A percentile compares a stretch with the other conserved stretches of the same genome.
These are phyloP conservation scores for Phialemonium atrogriseum DNA, from an alignment of 2,329 filamentous ascomycete species.

Conservation along the genomic window DNA sequence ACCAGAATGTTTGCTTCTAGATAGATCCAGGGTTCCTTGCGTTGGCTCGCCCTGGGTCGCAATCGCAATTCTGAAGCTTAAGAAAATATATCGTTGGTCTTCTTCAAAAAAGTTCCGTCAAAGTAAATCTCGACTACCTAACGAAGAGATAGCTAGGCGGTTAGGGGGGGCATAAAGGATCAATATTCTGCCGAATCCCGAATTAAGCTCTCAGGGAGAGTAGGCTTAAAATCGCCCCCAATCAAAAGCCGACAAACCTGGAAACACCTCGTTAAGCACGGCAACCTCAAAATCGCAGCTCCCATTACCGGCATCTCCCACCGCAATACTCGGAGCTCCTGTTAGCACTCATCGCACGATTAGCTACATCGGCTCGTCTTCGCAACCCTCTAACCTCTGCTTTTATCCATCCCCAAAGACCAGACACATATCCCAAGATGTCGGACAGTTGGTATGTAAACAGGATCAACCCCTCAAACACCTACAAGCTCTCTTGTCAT, in stretches of 20 bases:
- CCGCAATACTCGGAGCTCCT: conserved; percentile 2
- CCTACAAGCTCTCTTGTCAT: conserved; percentile 4
- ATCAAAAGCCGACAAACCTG: conserved; percentile 20
- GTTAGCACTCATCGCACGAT: not conserved
- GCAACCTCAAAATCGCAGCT: conserved; percentile 3
- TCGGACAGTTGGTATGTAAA: conserved; percentile 18
- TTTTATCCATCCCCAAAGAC: conserved; percentile 4
- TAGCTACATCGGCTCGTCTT: not conserved
- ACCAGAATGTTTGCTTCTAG: too few species aligned
- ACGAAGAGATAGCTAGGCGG: conserved; percentile 7
- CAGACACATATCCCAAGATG: conserved; percentile 16
- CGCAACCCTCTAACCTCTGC: not conserved
- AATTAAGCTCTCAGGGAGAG: too few species aligned
- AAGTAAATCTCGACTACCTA: conserved; percentile 15
- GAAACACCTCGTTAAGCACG: conserved; percentile 22
- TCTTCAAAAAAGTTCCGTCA: conserved; percentile 7
- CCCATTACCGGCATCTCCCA: conserved; percentile 1
- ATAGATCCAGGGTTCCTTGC: conserved; percentile 18
- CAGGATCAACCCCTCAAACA: too few species aligned
- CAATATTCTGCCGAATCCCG: too few species aligned
- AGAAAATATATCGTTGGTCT: too few species aligned
- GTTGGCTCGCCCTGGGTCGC: conserved; percentile 19
- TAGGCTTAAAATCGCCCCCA: conserved; percentile 17
- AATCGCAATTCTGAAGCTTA: too few species aligned
- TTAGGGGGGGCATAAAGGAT: too few species aligned